A percentile compares a stretch with the other conserved stretches of the same genome.
phyloP scores from a whole-genome alignment of 2,329 filamentous ascomycete genomes.

The Fusarium cyanostomum region DNA sequence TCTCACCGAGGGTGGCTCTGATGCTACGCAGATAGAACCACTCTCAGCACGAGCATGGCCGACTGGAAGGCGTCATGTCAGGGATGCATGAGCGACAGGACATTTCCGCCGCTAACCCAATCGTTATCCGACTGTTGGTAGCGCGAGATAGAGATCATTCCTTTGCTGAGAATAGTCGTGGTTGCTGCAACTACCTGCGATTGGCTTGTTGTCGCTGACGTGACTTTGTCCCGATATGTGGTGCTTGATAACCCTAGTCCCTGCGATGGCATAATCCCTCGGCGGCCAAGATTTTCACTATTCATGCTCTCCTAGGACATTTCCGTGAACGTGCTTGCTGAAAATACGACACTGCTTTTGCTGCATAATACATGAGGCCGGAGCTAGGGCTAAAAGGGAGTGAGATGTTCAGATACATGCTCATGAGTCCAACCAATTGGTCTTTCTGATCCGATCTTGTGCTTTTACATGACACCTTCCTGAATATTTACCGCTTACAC shows the following conservation, averaged over 20 bases:
- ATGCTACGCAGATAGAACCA: background rate
- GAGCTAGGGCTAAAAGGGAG: background rate
- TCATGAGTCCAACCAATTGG: background rate
- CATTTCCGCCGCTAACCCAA: background rate
- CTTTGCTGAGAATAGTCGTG: constrained; percentile 7
- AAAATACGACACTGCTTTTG: too few species aligned
- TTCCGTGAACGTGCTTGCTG: too few species aligned
- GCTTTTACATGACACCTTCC: background rate
- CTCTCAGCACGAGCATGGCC: background rate
- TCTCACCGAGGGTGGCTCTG: background rate
- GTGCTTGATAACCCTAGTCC: constrained; percentile 11
- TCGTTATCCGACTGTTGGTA: background rate
- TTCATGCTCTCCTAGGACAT: too few species aligned
- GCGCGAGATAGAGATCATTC: background rate
- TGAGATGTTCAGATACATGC: background rate
- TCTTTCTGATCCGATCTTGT: background rate
- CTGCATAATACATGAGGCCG: background rate
- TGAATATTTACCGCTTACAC: background rate
- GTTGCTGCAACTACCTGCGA: background rate
- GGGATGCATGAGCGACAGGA: background rate
- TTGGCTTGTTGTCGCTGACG: constrained; percentile 16
- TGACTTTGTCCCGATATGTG: constrained; percentile 27
- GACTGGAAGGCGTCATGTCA: background rate
- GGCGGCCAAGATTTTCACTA: too few species aligned
- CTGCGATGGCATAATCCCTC: too few species aligned